Evolutionary conservation across 768 basidiomycete genomes (phyloP).

Genomic region (Chalciporus chontae): DNA sequence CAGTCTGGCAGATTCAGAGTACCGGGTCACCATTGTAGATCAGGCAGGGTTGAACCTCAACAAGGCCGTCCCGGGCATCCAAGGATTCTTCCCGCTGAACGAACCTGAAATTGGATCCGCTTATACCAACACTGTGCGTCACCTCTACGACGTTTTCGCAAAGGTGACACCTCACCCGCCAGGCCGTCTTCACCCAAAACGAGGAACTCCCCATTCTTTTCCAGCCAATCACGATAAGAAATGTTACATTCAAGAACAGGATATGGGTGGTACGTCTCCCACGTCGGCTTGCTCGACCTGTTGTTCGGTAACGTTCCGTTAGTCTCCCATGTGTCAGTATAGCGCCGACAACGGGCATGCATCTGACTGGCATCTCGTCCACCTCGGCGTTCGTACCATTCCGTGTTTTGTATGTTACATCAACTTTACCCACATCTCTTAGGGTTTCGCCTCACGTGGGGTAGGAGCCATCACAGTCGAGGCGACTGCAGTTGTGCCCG

Average conservation of each 20-base stretch:
- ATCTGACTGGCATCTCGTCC: conserved; percentile 82
- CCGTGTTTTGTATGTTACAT: neutral
- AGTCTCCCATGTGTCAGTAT: conserved; percentile 86
- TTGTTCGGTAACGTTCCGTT: neutral
- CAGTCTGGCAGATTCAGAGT: no score
- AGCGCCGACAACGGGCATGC: conserved; percentile 69
- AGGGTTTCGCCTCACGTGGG: conserved; percentile 69
- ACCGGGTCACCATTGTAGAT: neutral
- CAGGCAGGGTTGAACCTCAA: conserved; percentile 35
- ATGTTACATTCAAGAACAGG: conserved; percentile 68
- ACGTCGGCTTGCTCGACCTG: neutral
- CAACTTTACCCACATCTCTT: neutral
- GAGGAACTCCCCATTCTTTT: conserved; percentile 56
- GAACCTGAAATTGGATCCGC: conserved; percentile 52
- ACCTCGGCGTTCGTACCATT: conserved; percentile 51
- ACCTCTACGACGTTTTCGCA: neutral
- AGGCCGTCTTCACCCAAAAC: conserved; percentile 45
- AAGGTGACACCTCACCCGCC: neutral
- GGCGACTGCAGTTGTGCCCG: conserved; percentile 69
- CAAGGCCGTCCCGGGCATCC: conserved; percentile 44
- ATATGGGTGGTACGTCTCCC: conserved; percentile 51
- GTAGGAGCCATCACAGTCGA: conserved; percentile 69
- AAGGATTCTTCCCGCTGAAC: conserved; percentile 59
- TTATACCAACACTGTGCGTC: conserved; percentile 23
- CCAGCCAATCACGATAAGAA: conserved; percentile 58